phyloP scores from a whole-genome alignment of 331 rosid genomes.

The Quercus lobata region DNA sequence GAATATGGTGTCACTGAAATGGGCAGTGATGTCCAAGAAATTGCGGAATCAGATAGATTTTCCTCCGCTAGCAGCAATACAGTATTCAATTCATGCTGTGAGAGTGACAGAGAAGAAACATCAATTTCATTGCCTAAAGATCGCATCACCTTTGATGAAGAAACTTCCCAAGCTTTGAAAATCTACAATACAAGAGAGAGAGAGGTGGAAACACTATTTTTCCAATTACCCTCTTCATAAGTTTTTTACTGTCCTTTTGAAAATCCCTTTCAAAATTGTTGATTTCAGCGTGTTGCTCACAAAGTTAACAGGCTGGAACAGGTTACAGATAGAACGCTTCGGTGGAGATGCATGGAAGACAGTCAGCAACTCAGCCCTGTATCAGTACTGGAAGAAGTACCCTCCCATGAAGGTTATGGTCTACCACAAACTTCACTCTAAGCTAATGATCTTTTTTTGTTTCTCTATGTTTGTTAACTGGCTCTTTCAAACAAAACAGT shows the following conservation, averaged over 20 bases:
- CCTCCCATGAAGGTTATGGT: constrained; percentile 5
- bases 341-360: constrained; percentile 28
- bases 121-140: constrained; percentile 12
- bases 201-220: constrained; percentile 45
- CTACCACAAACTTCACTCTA: background rate
- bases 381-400: constrained; percentile 26
- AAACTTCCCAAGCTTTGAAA: constrained; percentile 21
- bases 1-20: constrained; percentile 14
- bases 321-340: constrained; percentile 28
- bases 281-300: constrained; percentile 31
- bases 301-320: constrained; percentile 54
- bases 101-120: constrained; percentile 33
- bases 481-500: constrained; percentile 24
- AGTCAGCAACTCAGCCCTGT: constrained; percentile 24
- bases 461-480: constrained; percentile 1
- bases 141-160: constrained; percentile 24
- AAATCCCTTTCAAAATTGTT: background rate
- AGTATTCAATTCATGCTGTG: constrained; percentile 48
- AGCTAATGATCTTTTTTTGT: background rate
- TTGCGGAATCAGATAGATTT: constrained; percentile 37
- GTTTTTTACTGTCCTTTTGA: background rate
- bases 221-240: background rate
- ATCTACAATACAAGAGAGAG: constrained; percentile 15
- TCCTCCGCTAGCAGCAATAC: constrained; percentile 61
- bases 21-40: constrained; percentile 11